phyloP scores from a whole-genome alignment of 2,329 filamentous ascomycete genomes.

The Colletotrichum costaricense region DNA sequence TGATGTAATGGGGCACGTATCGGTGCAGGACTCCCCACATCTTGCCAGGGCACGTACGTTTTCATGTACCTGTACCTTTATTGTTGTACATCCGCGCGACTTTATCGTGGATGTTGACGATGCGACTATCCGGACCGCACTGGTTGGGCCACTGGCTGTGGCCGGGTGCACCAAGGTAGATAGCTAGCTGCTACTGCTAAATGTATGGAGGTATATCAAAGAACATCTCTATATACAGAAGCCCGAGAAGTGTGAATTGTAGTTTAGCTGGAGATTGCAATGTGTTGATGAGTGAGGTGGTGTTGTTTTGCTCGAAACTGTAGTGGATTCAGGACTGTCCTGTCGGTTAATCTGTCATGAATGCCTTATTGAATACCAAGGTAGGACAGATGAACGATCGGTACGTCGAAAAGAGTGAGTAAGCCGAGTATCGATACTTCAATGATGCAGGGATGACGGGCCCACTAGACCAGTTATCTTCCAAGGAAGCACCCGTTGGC shows the following conservation, averaged over 20 bases:
- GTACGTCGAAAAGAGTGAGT: not conserved
- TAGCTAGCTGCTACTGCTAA: too few species aligned
- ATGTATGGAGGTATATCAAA: too few species aligned
- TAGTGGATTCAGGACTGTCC: too few species aligned
- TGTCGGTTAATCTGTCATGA: too few species aligned
- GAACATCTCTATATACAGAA: not conserved
- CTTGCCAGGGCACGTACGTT: not conserved
- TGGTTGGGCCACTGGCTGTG: not conserved
- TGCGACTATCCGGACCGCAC: not conserved
- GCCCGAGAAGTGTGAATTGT: too few species aligned
- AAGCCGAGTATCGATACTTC: slow-evolving; percentile 1
- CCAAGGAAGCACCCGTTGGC: slow-evolving; percentile 26
- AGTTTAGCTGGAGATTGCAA: not conserved
- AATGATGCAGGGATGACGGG: not conserved
- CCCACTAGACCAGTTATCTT: slow-evolving; percentile 16
- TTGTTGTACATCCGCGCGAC: not conserved
- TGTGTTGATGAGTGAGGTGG: not conserved
- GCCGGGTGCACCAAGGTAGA: not conserved
- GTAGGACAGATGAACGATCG: not conserved
- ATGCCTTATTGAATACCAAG: too few species aligned
- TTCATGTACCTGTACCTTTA: not conserved
- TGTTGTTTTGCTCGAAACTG: too few species aligned
- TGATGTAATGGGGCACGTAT: slow-evolving; percentile 26
- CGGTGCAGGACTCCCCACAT: not conserved
- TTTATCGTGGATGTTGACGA: not conserved